Percentiles rank a stretch among this genome's conserved stretches.
phyloP scores from a whole-genome alignment of 352 stramenopile genomes.

The Phytophthora tentaculata region DNA sequence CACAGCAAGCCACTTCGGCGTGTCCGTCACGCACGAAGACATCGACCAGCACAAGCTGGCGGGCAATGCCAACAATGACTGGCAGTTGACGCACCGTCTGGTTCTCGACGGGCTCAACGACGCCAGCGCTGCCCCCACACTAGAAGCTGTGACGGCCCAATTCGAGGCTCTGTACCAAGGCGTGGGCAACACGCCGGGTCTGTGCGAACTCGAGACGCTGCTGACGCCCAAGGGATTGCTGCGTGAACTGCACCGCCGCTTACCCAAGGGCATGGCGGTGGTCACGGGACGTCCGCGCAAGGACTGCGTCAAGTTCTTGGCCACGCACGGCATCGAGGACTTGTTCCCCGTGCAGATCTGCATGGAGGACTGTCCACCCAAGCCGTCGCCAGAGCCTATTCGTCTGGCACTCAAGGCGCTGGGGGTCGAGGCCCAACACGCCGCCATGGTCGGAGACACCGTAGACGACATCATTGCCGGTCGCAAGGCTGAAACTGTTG shows the following conservation, averaged over 20 bases:
- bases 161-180: constrained; percentile 97
- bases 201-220: constrained; percentile 93
- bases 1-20: constrained; percentile 89
- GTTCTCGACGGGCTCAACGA: constrained; percentile 56
- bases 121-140: constrained; percentile 40
- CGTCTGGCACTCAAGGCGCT: constrained; percentile 85
- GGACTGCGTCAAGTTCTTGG: constrained; percentile 95
- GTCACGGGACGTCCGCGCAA: constrained; percentile 93
- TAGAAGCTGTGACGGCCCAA: constrained; percentile 92
- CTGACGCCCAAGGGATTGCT: constrained; percentile 89
- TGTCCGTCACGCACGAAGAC: constrained; percentile 84
- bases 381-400: constrained; percentile 94
- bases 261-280: constrained; percentile 89
- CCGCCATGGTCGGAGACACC: constrained; percentile 96
- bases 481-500: constrained; percentile 66
- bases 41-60: constrained; percentile 92
- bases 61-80: constrained; percentile 98
- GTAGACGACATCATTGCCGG: constrained; percentile 95
- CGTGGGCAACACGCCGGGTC: constrained; percentile 55
- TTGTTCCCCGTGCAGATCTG: constrained; percentile 93
- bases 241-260: constrained; percentile 77
- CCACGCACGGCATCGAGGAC: constrained; percentile 76
- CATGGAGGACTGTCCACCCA: constrained; percentile 96
- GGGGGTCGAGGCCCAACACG: constrained; percentile 70
- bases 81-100: constrained; percentile 93